Conservation (phyloP, 352 stramenopile genomes). For the Paralagenidium karlingii region DNA sequence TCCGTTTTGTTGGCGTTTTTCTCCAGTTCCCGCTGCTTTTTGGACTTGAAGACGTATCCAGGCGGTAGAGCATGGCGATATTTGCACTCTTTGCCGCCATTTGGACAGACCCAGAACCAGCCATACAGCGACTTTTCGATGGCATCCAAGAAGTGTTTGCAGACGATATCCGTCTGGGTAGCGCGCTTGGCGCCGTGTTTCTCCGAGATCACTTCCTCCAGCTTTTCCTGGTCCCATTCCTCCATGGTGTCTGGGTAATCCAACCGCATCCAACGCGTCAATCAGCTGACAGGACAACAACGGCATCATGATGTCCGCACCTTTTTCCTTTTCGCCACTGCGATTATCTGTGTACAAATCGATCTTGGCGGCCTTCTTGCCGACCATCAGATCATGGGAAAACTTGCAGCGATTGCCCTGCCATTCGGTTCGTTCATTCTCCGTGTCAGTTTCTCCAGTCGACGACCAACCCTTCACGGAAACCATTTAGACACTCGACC, state of each 20-base stretch:
- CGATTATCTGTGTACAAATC: slow-evolving; percentile 81
- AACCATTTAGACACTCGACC: neutral
- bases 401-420: slow-evolving; percentile 83
- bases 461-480: slow-evolving; percentile 3
- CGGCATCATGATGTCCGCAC: slow-evolving; percentile 4
- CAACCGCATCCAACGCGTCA: neutral
- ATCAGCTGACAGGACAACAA: too few species aligned
- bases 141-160: slow-evolving; percentile 83
- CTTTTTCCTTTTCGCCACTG: slow-evolving; percentile 37
- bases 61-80: slow-evolving; percentile 79
- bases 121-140: slow-evolving; percentile 85
- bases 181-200: slow-evolving; percentile 75
- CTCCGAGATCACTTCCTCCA: slow-evolving; percentile 76
- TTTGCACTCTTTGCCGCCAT: slow-evolving; percentile 65
- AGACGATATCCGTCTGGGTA: slow-evolving; percentile 82
- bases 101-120: slow-evolving; percentile 86
- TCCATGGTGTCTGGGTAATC: slow-evolving; percentile 59
- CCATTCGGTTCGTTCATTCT: neutral
- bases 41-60: slow-evolving; percentile 83
- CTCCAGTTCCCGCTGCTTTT: slow-evolving; percentile 73
- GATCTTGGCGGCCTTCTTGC: slow-evolving; percentile 81
- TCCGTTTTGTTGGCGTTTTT: slow-evolving; percentile 65
- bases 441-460: neutral
- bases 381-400: slow-evolving; percentile 80
- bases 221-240: slow-evolving; percentile 78